phyloP scores from a whole-genome alignment of 768 basidiomycete genomes.

The Tylopilus sp. region DNA sequence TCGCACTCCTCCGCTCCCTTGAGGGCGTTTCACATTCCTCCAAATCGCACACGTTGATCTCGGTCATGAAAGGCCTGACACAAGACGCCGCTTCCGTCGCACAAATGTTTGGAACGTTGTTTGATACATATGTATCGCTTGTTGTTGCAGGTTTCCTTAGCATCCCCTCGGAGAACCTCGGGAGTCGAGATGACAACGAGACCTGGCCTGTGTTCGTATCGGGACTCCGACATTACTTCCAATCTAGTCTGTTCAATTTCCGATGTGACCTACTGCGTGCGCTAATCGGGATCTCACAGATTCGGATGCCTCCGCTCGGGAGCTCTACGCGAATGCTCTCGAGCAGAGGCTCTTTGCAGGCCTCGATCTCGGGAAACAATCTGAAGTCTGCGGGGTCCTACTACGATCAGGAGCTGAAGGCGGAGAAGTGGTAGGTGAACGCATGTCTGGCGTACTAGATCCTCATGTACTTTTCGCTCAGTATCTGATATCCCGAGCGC shows the following conservation, averaged over 20 bases:
- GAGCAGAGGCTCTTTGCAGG: conserved; percentile 53
- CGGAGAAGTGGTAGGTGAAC: conserved; percentile 44
- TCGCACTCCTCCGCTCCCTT: conserved; percentile 50
- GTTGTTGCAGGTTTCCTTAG: conserved; percentile 51
- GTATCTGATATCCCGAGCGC: conserved; percentile 45
- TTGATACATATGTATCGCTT: conserved; percentile 33
- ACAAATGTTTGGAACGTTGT: conserved; percentile 38
- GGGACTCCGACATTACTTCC: conserved; percentile 43
- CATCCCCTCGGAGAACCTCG: conserved; percentile 43
- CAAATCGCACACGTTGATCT: conserved; percentile 54
- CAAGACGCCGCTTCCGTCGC: conserved; percentile 21
- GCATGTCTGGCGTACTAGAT: neutral
- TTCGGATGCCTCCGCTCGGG: conserved; percentile 35
- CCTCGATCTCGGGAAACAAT: conserved; percentile 51
- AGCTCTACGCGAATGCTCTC: conserved; percentile 42
- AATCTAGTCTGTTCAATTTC: conserved; percentile 38
- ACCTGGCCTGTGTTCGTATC: conserved; percentile 51
- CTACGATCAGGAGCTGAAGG: conserved; percentile 50
- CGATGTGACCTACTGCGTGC: neutral
- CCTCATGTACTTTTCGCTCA: conserved; percentile 16
- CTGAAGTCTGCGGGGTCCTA: conserved; percentile 54
- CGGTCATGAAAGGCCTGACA: conserved; percentile 47
- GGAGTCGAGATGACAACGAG: conserved; percentile 36
- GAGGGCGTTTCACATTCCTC: conserved; percentile 38
- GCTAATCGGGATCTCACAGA: conserved; percentile 32